phyloP scores from a whole-genome alignment of 148 eudicot genomes.

The Talinum fruticosum region DNA sequence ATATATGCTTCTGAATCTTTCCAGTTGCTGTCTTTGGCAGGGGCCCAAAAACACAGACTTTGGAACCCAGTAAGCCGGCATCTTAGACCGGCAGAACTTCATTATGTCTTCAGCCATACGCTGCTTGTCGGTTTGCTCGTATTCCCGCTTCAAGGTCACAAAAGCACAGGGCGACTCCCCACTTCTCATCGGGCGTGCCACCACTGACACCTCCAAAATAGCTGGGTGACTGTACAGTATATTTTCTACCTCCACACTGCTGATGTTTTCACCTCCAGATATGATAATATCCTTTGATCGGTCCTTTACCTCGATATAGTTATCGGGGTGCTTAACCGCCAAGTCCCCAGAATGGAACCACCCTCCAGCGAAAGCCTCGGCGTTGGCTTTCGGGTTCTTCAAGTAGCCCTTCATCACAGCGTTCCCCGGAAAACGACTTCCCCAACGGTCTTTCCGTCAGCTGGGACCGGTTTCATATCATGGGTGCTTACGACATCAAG shows the following conservation, averaged over 20 bases:
- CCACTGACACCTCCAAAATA: conserved; percentile 71
- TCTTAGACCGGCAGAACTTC: conserved; percentile 62
- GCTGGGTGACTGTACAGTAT: conserved; percentile 59
- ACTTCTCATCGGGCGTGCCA: conserved; percentile 70
- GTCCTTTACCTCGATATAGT: conserved; percentile 85
- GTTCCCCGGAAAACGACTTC: conserved; percentile 88
- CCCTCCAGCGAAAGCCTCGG: conserved; percentile 73
- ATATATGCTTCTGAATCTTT: conserved; percentile 82
- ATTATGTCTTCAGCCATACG: conserved; percentile 66
- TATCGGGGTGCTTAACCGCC: conserved; percentile 82
- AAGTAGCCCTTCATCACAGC: conserved; percentile 90
- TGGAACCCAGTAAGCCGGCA: conserved; percentile 93
- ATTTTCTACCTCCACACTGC: conserved; percentile 88
- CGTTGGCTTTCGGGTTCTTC: conserved; percentile 83
- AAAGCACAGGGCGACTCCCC: conserved; percentile 96
- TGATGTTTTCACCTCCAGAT: conserved; percentile 93
- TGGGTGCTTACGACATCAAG: conserved; percentile 60
- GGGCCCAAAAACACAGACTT: conserved; percentile 75
- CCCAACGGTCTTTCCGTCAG: conserved; percentile 80
- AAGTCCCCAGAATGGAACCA: conserved; percentile 93
- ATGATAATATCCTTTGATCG: conserved; percentile 92
- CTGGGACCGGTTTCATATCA: conserved; percentile 71
- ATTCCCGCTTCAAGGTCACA: conserved; percentile 59
- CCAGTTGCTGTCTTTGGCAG: conserved; percentile 96
- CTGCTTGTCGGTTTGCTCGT: conserved; percentile 39